Percentiles rank a stretch among this genome's conserved stretches.
Evolutionary conservation across 1,284 basidiomycete genomes (phyloP).

Genomic region (Wolfiporia cocos): DNA sequence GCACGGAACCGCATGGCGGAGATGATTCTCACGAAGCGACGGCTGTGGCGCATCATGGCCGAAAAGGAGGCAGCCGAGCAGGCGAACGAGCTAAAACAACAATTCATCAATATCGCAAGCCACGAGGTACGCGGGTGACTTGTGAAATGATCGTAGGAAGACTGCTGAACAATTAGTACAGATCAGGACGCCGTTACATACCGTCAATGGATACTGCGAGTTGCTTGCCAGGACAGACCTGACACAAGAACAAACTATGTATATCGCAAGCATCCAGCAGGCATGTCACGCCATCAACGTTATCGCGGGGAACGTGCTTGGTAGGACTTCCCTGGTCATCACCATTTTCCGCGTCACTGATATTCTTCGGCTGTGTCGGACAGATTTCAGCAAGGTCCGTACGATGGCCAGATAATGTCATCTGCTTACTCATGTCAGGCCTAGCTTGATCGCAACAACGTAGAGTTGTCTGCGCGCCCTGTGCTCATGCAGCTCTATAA

Average conservation of each 20-base stretch:
- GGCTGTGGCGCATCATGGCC: slow-evolving; percentile 27
- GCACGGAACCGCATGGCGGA: slow-evolving; percentile 27
- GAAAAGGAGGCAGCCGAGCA: slow-evolving; percentile 29
- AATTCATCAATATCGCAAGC: slow-evolving; percentile 27
- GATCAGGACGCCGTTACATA: slow-evolving; percentile 27
- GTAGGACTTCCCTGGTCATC: slow-evolving; percentile 9
- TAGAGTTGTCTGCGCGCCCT: slow-evolving; percentile 24
- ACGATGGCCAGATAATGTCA: not conserved
- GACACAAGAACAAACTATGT: slow-evolving; percentile 23
- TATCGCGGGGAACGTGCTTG: slow-evolving; percentile 27
- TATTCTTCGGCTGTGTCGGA: not conserved
- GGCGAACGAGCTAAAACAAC: slow-evolving; percentile 27
- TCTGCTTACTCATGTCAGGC: not conserved
- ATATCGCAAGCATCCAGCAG: slow-evolving; percentile 26
- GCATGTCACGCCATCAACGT: slow-evolving; percentile 29
- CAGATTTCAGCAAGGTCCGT: slow-evolving; percentile 26
- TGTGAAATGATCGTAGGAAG: not conserved
- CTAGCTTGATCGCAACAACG: slow-evolving; percentile 25
- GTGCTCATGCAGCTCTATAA: slow-evolving; percentile 23
- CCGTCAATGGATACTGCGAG: slow-evolving; percentile 28
- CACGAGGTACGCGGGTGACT: slow-evolving; percentile 20
- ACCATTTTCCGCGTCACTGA: not conserved
- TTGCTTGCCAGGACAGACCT: slow-evolving; percentile 21
- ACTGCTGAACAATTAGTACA: slow-evolving; percentile 1
- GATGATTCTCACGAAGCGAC: slow-evolving; percentile 24